phyloP scores from a whole-genome alignment of 139 green algal genomes.

The Deuterostichococcus epilithicus region DNA sequence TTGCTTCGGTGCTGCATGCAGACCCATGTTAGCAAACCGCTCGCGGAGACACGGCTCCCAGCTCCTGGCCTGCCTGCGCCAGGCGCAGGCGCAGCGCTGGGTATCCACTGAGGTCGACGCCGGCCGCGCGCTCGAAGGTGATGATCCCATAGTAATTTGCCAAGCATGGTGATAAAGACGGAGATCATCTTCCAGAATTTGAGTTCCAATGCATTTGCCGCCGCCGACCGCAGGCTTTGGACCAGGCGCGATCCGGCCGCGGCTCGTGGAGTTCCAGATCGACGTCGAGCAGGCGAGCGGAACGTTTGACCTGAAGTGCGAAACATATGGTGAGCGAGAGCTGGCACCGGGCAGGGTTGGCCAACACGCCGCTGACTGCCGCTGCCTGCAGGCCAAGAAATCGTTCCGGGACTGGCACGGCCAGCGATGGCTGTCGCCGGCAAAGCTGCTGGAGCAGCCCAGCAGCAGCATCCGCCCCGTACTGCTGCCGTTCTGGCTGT shows the following conservation, averaged over 20 bases:
- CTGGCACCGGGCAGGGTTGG: no score
- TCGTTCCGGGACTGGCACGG: conserved; percentile 24
- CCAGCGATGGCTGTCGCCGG: conserved; percentile 25
- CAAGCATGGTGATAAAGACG: no score
- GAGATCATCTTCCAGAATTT: no score
- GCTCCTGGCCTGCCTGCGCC: not conserved
- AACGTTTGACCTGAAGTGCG: not conserved
- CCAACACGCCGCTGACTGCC: no score
- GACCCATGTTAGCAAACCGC: not conserved
- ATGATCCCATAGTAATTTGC: not conserved
- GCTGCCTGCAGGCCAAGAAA: conserved; percentile 20
- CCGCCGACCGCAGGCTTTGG: not conserved
- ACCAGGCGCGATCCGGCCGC: not conserved
- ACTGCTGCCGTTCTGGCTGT: conserved; percentile 53
- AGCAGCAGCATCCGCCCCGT: conserved; percentile 17
- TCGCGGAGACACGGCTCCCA: not conserved
- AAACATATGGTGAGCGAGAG: no score
- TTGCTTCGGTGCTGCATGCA: no score
- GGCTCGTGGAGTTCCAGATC: conserved; percentile 1
- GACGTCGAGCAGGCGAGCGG: not conserved
- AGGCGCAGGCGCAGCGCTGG: not conserved
- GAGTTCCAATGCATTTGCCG: no score
- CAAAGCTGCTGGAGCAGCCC: conserved; percentile 15
- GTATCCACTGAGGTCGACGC: not conserved
- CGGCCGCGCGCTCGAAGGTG: not conserved